Evolutionary conservation across 345 rosid genomes (phyloP), one percentile per base, ranked within the genome.

Genomic region (Salix suchowensis): DNA sequence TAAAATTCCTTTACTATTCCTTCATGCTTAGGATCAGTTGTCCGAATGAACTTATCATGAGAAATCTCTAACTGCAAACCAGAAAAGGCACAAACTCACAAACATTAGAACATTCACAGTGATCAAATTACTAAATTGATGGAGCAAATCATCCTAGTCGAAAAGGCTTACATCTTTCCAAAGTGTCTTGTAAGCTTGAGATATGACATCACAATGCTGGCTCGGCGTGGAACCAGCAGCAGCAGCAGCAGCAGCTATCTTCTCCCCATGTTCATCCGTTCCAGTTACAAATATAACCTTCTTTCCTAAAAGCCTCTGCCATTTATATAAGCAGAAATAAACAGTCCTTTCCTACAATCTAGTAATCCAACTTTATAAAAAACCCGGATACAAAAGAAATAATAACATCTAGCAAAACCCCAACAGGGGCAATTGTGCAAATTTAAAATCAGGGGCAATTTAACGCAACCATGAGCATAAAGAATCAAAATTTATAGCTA

Each of bases 221-320:
- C 86, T 79, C 13, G 98, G 97, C 62, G 77, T 84, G 24, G 94
- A 88, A 66, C 94, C 97, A 68, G 44, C 16, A 28, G 87, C 86
- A 74, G 93, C 85, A 1, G 97, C 97, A 34, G 98, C 90, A 0
- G 85, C 79, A 74, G 98, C 96, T 78, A 95, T 90, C 89, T 95
- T 95, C 89, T 95, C 97, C 37, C 98, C 98, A 24, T 95, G 97
- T 74, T 95, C 97, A 78, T 95, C 98, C 0, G 98, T 91, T 60
- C 98, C 97, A 5, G 98, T 92, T 71, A 95, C 84, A 64, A 95
- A 87, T 77, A 91, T 86, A 79, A 95, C 98, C 76, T 84, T 87
- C 75, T 91, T 95, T 6, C 97, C 97, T 58, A 84, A 81, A 66
- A 92, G 96, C 85, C 98, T 90, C 98, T 95, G 90, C 83, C 86